Evolutionary conservation across 345 rosid genomes (phyloP), one percentile per base, ranked within the genome.

Genomic region (Lepidium sativum): DNA sequence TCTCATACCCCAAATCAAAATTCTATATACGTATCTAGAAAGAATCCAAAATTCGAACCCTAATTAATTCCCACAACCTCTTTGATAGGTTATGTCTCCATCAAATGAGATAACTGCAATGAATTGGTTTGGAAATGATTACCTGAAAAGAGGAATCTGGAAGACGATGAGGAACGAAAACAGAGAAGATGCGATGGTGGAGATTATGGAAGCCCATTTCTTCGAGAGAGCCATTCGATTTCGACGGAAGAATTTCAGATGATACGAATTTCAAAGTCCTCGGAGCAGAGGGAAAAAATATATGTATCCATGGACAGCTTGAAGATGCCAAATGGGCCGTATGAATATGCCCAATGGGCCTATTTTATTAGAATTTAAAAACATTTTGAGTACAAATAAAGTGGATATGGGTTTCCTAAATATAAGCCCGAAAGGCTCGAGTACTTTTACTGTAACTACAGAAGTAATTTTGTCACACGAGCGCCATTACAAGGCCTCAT

Each of bases 111-210:
- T 18, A 51, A 18, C 6, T 1, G 5, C 6, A 49, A 56, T 21
- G 27, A 42, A 50, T 8, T 41, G 37, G 6, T 14, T 5, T 1
- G 52, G 59, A 14, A 11, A 25, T 4, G 9, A 9, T 31, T 83
- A 89, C 97, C 98, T 83, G 87, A 92, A 92, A 63, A 87, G 91
- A 51, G 98, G 88, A 62, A 86, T 59, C 80, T 87, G 98, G 48
- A 89, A 80, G 77, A 89, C 63, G 62, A 92, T 74, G 79, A 89
- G 56, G 59, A 77, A 54, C 54, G 83, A 71, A 72, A 68, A 79
- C 0, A 81, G 10, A 11, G 41, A 68, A 41, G 80, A 72, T 32
- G 97, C 86, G 61, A 80, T 34, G 16, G 73, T 60, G 33, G 95
- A 85, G 54, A 89, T 63, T 63, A 52, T 21, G 60, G 72, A 60